Evolutionary conservation across 345 rosid genomes (phyloP).

Genomic region (Euphorbia peplus): DNA sequence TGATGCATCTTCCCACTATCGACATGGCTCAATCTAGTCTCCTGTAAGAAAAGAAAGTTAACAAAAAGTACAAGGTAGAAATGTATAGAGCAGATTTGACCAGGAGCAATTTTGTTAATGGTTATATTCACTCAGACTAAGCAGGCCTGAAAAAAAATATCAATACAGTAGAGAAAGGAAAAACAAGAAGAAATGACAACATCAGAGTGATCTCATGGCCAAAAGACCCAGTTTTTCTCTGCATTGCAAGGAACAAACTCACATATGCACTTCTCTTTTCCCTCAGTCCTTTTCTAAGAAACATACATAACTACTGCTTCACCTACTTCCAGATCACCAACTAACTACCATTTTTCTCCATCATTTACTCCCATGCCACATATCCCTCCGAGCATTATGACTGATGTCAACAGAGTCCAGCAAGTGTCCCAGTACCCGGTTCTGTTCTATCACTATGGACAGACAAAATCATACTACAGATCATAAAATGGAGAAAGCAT

Average conservation of each 20-base stretch:
- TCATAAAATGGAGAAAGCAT: not conserved
- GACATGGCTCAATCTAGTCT: conserved; percentile 50
- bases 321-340: not conserved
- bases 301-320: not conserved
- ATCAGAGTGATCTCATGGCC: not conserved
- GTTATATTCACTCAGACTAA: not conserved
- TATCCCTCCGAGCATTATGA: not conserved
- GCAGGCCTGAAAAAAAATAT: not conserved
- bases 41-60: conserved; percentile 41
- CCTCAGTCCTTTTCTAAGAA: not conserved
- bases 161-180: not conserved
- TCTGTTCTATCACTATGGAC: too few species aligned
- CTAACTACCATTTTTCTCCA: not conserved
- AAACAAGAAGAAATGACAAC: not conserved
- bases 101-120: not conserved
- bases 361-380: not conserved
- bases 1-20: conserved; percentile 77
- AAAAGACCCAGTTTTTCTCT: not conserved
- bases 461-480: not conserved
- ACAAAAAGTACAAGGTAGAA: not conserved
- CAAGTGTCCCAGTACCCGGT: not conserved
- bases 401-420: not conserved
- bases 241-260: not conserved
- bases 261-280: not conserved
- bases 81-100: not conserved